Base-by-base conservation (phyloP, 2,329 filamentous ascomycete genomes). In the Clarireedia homoeocarpa region DNA sequence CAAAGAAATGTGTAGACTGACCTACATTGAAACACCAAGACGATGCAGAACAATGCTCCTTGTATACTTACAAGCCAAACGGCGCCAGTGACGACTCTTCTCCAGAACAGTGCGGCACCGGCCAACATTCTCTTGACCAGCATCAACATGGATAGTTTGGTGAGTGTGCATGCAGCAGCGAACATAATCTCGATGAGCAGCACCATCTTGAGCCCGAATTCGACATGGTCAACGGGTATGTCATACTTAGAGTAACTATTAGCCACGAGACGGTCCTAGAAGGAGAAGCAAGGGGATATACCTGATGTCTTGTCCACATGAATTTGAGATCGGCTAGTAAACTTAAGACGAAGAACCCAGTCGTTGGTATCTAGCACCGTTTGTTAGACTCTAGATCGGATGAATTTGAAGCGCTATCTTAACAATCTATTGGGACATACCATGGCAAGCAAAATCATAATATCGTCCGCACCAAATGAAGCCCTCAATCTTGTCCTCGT, bases 391-490 rank as follows among this genome's bases (percentile, higher is more conserved):
- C 23, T 47, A 3, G 27, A n/a, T 24, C 42, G 6, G 9, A 26
- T 15, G 12, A 23, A 15, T 5, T 26, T 15, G 6, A n/a, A 6
- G 7, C 39, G 4, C 5, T 4, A 27, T 24, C 7, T 17, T 12
- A 47, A 27, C 9, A 12, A 23, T 23, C 4, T 14, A 26, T 47
- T 15, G 4, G n/a, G 30, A 57, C 61, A 23, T 59, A 65, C 64
- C 62, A 77, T 69, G 9, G 73, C 72, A 38, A 74, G 27, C 14
- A 75, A 63, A 53, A 78, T 75, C 10, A 78, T 62, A 6, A 72
- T 53, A 62, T 79, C 76, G 59, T 79, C 76, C 3, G 73, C 39
- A n/a, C 75, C 76, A 36, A 72, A 68, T 14, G 72, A 77, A 58
- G 67, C 73, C 17, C 72, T 72, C 23, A 79, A 66, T 14, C 65